Conservation (phyloP, 352 stramenopile genomes). For the Pythium brassicae region DNA sequence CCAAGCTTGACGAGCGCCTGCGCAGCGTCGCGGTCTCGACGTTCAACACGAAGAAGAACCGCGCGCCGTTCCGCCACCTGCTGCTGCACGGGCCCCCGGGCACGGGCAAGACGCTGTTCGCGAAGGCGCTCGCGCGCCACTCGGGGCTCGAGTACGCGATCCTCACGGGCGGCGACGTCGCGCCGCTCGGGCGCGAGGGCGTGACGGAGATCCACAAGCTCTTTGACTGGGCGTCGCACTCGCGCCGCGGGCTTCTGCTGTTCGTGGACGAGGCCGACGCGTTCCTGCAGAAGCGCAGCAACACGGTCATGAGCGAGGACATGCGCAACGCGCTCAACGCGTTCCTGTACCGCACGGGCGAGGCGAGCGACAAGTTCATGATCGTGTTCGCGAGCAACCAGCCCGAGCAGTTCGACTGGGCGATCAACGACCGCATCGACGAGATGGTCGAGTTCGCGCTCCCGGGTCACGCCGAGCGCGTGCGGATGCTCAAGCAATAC, state of each 20-base stretch:
- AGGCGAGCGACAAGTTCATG: slow-evolving; percentile 99
- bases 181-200: slow-evolving; percentile 94
- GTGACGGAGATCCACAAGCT: slow-evolving; percentile 99
- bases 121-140: slow-evolving; percentile 94
- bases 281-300: slow-evolving; percentile 97
- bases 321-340: slow-evolving; percentile 99
- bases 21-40: slow-evolving; percentile 95
- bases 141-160: slow-evolving; percentile 99
- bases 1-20: slow-evolving; percentile 92
- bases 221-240: slow-evolving; percentile 99
- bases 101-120: slow-evolving; percentile 99
- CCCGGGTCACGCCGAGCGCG: slow-evolving; percentile 91
- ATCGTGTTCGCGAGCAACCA: slow-evolving; percentile 99
- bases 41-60: slow-evolving; percentile 98
- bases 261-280: slow-evolving; percentile 99
- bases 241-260: slow-evolving; percentile 92
- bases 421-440: slow-evolving; percentile 99
- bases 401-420: slow-evolving; percentile 98
- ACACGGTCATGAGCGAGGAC: slow-evolving; percentile 93
- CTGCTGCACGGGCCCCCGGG: slow-evolving; percentile 96
- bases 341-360: slow-evolving; percentile 98
- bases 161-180: slow-evolving; percentile 98
- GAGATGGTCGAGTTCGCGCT: slow-evolving; percentile 98
- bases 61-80: slow-evolving; percentile 97
- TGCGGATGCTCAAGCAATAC: slow-evolving; percentile 98